Percentiles rank a stretch among this genome's conserved stretches.
phyloP scores from a whole-genome alignment of 139 green algal species.

The Asterochloris sp. region DNA sequence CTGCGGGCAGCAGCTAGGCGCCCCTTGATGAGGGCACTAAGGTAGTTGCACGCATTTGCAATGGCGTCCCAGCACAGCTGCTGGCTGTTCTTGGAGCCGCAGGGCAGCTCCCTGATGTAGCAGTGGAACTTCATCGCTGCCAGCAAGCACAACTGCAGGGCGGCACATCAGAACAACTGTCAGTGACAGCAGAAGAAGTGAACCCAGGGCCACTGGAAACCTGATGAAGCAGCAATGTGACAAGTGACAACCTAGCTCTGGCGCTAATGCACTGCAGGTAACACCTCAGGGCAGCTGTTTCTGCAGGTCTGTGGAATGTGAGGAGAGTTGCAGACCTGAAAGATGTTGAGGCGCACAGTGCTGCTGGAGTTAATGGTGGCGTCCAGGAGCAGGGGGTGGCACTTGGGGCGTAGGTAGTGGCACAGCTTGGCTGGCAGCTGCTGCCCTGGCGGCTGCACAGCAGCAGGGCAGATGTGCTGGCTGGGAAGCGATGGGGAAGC shows the following conservation, averaged over 20 bases:
- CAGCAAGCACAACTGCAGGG: conserved; percentile 69
- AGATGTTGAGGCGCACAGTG: conserved; percentile 84
- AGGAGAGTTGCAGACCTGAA: conserved; percentile 45
- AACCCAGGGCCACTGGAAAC: no score
- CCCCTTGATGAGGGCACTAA: conserved; percentile 20
- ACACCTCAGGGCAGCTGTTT: not conserved
- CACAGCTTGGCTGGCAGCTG: conserved; percentile 61
- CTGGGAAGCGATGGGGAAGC: no score
- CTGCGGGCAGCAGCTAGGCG: not conserved
- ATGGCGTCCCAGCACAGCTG: not conserved
- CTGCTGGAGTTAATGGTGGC: conserved; percentile 60
- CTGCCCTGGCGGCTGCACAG: conserved; percentile 21
- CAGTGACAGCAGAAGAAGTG: no score
- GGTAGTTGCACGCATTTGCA: not conserved
- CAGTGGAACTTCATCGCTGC: conserved; percentile 81
- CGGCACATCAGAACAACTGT: not conserved
- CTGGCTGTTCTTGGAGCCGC: not conserved
- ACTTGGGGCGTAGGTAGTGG: conserved; percentile 85
- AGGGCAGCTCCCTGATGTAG: conserved; percentile 29
- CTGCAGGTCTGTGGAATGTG: not conserved
- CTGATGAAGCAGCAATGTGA: no score
- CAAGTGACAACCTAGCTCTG: no score
- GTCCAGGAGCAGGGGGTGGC: conserved; percentile 83
- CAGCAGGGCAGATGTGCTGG: no score
- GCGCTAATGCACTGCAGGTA: not conserved